These are phyloP conservation scores for Kodamaea fungicola DNA, from an alignment of 1,139 yeast genomes.

Conservation along the genomic window DNA sequence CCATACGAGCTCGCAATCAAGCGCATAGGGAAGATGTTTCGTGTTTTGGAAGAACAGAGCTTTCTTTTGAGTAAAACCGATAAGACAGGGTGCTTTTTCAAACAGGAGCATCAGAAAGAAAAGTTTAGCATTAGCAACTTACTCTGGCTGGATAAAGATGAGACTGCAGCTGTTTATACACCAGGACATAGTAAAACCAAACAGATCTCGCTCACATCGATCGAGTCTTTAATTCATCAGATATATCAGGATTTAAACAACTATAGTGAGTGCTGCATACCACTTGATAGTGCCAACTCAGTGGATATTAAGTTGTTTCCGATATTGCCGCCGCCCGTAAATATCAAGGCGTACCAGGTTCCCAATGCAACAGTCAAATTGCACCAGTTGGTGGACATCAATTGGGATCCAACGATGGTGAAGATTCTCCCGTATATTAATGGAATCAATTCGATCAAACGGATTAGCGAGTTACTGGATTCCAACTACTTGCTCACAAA, in stretches of 20 bases:
- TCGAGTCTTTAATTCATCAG: slow-evolving; percentile 81
- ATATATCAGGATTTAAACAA: slow-evolving; percentile 89
- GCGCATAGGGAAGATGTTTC: slow-evolving; percentile 84
- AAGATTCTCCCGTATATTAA: slow-evolving; percentile 81
- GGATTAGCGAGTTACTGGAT: slow-evolving; percentile 75
- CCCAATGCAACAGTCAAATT: slow-evolving; percentile 83
- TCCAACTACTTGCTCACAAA: slow-evolving; percentile 77
- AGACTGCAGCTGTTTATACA: slow-evolving; percentile 19
- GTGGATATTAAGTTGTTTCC: slow-evolving; percentile 93
- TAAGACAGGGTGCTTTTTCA: slow-evolving; percentile 35
- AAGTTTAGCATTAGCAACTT: slow-evolving; percentile 9
- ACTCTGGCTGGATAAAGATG: slow-evolving; percentile 8
- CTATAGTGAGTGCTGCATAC: slow-evolving; percentile 93
- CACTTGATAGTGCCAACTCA: slow-evolving; percentile 84
- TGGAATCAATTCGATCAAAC: slow-evolving; percentile 79
- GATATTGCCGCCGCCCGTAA: slow-evolving; percentile 78
- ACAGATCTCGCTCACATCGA: slow-evolving; percentile 51
- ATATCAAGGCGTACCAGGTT: slow-evolving; percentile 71
- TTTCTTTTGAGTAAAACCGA: slow-evolving; percentile 62
- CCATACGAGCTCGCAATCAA: slow-evolving; percentile 85
- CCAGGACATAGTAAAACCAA: slow-evolving; percentile 44
- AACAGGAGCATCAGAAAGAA: slow-evolving; percentile 12
- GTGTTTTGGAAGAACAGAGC: slow-evolving; percentile 86
- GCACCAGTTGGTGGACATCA: slow-evolving; percentile 69
- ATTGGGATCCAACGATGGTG: slow-evolving; percentile 97